phyloP scores from a whole-genome alignment of 2,329 filamentous ascomycete genomes.

The Trichophyton rubrum region DNA sequence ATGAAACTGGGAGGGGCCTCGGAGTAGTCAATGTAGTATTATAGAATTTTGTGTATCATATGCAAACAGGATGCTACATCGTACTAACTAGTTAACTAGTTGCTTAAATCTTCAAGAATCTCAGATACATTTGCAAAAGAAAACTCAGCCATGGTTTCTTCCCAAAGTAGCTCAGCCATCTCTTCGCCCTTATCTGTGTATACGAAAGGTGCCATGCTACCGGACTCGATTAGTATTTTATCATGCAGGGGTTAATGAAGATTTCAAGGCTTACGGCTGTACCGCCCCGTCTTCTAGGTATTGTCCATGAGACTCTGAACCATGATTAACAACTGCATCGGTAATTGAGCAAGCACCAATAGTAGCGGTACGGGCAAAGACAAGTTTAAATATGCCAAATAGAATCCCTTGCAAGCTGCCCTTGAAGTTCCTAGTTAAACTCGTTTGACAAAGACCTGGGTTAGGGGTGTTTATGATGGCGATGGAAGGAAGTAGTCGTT shows the following conservation, averaged over 20 bases:
- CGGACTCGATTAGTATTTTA: neutral
- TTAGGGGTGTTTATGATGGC: neutral
- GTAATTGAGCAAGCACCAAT: neutral
- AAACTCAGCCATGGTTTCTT: constrained; percentile 2
- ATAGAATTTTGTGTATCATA: no score
- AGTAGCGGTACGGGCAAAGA: neutral
- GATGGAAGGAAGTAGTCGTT: constrained; percentile 12
- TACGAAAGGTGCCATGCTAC: neutral
- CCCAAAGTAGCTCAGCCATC: neutral
- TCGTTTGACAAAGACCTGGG: neutral
- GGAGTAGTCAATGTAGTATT: no score
- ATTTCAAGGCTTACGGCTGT: neutral
- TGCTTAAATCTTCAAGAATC: neutral
- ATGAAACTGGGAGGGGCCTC: no score
- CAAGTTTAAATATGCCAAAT: neutral
- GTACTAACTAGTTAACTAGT: neutral
- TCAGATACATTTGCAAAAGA: neutral
- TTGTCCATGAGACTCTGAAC: neutral
- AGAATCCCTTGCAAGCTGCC: neutral
- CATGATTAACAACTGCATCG: neutral
- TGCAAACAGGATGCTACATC: neutral
- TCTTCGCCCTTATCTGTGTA: neutral
- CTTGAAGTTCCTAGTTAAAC: neutral
- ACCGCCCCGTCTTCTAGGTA: neutral
- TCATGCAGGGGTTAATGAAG: neutral